Base-by-base conservation (phyloP, 2,329 filamentous ascomycete species). In the Ceratocystiopsis brevicomis region DNA sequence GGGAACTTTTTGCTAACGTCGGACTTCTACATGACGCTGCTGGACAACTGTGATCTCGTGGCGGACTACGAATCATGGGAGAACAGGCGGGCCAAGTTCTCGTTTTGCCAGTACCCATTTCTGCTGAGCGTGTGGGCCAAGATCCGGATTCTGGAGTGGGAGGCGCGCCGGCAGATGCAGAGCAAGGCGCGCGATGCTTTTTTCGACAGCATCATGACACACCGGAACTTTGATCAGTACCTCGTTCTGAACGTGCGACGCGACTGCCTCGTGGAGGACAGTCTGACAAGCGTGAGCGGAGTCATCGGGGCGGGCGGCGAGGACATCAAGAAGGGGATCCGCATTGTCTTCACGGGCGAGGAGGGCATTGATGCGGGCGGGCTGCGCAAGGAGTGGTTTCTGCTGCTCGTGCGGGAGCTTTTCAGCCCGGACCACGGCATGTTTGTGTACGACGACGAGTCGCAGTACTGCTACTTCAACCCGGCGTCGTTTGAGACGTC, bases 371-470 rank as follows among this genome's bases (percentile, higher is more conserved):
- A 95, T 61, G 85, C 81, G 5, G 87, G 87, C 35, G 87, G 87
- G 0, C 66, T 93, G 44, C 76, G 85, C 45, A 95, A 95, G 58
- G 87, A 95, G 61, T 95, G 87, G 87, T 95, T 95, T 56, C 62
- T 94, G 41, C 70, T 94, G 46, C 69, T 95, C 18, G 78, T 90
- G 40, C 71, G 86, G 51, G 87, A 95, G 55, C 78, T 95, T 32
- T 94, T 94, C 60, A 86, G 92, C 53, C 85, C 85, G 4, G 76
- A 87, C 51, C 81, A 93, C 63, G 84, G 85, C n/a, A 75, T 95
- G 60, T 95, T 95, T 57, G 65, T 81, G 9, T 94, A 93, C 58
- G 87, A 94, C 49, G 84, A 93, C 42, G 85, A 94, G 53, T 93
- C 86, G 3, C 73, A 75, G 39, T 85, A 81, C 55, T 94, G 87